Conservation (phyloP, 2,329 filamentous ascomycete genomes). For the Pseudogymnoascus sp. region DNA sequence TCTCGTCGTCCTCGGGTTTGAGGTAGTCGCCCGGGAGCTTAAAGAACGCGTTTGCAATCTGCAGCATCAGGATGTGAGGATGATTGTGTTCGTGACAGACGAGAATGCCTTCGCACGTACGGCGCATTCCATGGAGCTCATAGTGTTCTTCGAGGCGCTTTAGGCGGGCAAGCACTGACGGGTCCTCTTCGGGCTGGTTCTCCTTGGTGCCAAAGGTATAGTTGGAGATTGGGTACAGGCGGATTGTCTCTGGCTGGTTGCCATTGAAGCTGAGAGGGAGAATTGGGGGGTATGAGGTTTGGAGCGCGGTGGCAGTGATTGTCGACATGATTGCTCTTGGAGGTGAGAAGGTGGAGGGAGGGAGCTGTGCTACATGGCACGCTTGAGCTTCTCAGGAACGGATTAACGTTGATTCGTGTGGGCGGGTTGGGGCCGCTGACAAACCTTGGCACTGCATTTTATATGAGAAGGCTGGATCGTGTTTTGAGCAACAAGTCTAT, state of each 20-base stretch:
- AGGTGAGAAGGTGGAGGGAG: conserved; percentile 4
- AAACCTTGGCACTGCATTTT: not conserved
- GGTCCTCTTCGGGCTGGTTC: conserved; percentile 95
- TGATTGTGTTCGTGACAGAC: conserved; percentile 99
- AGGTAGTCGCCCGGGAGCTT: conserved; percentile 97
- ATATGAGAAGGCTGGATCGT: not conserved
- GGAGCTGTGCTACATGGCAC: conserved; percentile 3
- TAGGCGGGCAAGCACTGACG: conserved; percentile 84
- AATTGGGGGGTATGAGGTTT: conserved; percentile 71
- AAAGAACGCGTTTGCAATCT: conserved; percentile 99
- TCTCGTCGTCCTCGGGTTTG: conserved; percentile 78
- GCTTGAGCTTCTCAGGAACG: conserved; percentile 6
- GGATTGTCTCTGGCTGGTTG: conserved; percentile 83
- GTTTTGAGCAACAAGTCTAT: not conserved
- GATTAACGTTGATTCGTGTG: not conserved
- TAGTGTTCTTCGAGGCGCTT: conserved; percentile 97
- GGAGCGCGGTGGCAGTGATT: conserved; percentile 65
- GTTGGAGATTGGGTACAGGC: conserved; percentile 90
- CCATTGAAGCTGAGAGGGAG: conserved; percentile 78
- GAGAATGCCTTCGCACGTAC: conserved; percentile 92
- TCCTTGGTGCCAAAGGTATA: conserved; percentile 99
- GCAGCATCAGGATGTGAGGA: conserved; percentile 96
- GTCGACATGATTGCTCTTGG: conserved; percentile 61
- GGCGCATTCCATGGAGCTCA: conserved; percentile 83
- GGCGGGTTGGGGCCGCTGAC: not conserved